phyloP scores from a whole-genome alignment of 352 stramenopile species.

The Phytophthora pistaciae region DNA sequence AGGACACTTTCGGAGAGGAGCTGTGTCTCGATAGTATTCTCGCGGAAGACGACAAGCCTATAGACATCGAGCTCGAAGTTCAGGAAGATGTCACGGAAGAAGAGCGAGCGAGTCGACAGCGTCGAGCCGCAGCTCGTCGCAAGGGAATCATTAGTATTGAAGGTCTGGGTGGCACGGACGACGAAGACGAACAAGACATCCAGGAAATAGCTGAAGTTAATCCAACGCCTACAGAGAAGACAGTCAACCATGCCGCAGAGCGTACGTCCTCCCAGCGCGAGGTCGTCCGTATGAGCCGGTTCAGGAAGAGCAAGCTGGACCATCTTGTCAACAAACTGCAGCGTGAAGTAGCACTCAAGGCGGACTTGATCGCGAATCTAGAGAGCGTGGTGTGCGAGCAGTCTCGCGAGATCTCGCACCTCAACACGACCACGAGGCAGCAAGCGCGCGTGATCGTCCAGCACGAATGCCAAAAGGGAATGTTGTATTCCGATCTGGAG shows the following conservation, averaged over 20 bases:
- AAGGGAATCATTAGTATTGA: slow-evolving; percentile 31
- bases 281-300: slow-evolving; percentile 68
- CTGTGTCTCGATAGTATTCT: slow-evolving; percentile 58
- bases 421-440: slow-evolving; percentile 53
- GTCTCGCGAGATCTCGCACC: slow-evolving; percentile 48
- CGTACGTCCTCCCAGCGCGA: slow-evolving; percentile 20
- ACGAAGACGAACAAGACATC: slow-evolving; percentile 10
- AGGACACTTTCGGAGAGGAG: slow-evolving; percentile 67
- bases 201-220: neutral
- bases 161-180: slow-evolving; percentile 8
- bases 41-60: slow-evolving; percentile 66
- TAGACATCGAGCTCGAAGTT: slow-evolving; percentile 71
- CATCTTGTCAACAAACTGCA: slow-evolving; percentile 68
- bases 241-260: slow-evolving; percentile 11
- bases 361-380: slow-evolving; percentile 55
- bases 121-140: slow-evolving; percentile 23
- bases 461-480: slow-evolving; percentile 58
- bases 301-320: slow-evolving; percentile 75
- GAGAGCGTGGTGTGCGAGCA: slow-evolving; percentile 70
- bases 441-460: slow-evolving; percentile 49
- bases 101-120: slow-evolving; percentile 39
- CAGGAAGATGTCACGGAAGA: slow-evolving; percentile 59
- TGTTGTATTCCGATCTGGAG: slow-evolving; percentile 63
- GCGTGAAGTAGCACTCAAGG: slow-evolving; percentile 53
- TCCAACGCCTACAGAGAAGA: neutral